Percentiles rank a stretch among this genome's conserved stretches.
Evolutionary conservation across 345 rosid species (phyloP).

Genomic region (Rhodomyrtus tomentosa): DNA sequence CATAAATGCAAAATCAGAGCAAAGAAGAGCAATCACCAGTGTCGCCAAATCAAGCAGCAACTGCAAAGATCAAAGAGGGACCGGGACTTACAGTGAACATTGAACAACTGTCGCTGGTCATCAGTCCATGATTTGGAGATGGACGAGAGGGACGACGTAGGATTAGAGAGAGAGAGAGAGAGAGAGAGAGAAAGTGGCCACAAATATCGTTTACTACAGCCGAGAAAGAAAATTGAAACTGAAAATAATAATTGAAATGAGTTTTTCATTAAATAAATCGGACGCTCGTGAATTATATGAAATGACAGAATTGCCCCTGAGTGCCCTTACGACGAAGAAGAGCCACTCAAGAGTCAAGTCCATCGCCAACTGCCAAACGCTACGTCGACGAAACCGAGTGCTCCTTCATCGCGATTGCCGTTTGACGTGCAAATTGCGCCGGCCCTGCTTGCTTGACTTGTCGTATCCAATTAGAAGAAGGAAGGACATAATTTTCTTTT

Average conservation of each 20-base stretch:
- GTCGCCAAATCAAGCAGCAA: not conserved
- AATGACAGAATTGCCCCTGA: not conserved
- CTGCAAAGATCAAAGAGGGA: not conserved
- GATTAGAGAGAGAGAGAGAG: not conserved
- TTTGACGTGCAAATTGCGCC: not conserved
- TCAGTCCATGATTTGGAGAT: not conserved
- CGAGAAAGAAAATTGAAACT: not conserved
- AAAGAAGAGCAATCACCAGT: not conserved
- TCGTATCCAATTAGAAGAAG: not conserved
- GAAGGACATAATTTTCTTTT: not conserved
- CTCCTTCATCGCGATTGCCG: not conserved
- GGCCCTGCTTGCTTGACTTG: not conserved
- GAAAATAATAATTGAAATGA: not conserved
- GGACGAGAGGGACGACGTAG: not conserved
- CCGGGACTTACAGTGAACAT: not conserved
- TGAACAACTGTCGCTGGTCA: not conserved
- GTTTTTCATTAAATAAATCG: not conserved
- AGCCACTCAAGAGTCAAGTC: not conserved
- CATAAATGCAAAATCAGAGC: not conserved
- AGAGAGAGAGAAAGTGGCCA: not conserved
- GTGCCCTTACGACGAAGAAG: not conserved
- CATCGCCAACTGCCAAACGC: not conserved
- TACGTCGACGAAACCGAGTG: not conserved
- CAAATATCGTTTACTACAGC: not conserved
- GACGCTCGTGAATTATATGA: rapidly evolving